A percentile compares a stretch with the other conserved stretches of the same genome.
Conservation (phyloP, 176 grass and related monocot genomes). For the Avena insularis region DNA sequence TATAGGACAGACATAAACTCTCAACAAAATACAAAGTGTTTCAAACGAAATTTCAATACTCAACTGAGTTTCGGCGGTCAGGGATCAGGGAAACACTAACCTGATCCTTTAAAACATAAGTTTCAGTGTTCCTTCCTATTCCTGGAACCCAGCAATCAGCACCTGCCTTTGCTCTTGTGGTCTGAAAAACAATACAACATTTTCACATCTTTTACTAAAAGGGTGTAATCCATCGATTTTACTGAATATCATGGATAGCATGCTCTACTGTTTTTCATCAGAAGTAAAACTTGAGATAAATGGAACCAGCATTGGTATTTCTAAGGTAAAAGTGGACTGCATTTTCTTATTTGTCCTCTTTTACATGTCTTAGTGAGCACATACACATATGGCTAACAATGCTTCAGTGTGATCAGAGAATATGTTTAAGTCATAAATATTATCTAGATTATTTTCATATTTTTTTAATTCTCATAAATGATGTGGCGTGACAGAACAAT, state of each 20-base stretch:
- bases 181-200: neutral
- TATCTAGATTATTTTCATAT: neutral
- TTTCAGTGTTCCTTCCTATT: slow-evolving; percentile 65
- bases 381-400: neutral
- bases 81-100: slow-evolving; percentile 33
- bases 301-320: slow-evolving; percentile 69
- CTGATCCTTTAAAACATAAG: slow-evolving; percentile 76
- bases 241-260: slow-evolving; percentile 82
- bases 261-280: slow-evolving; percentile 69
- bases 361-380: neutral
- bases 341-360: slow-evolving; percentile 29
- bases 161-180: neutral
- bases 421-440: neutral
- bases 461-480: slow-evolving; percentile 11
- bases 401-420: neutral
- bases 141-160: slow-evolving; percentile 48
- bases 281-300: slow-evolving; percentile 83
- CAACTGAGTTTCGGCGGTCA: neutral
- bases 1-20: neutral
- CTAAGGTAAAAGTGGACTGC: slow-evolving; percentile 48
- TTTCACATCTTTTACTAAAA: neutral
- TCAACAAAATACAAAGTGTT: neutral
- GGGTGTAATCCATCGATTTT: neutral
- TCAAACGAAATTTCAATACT: neutral
- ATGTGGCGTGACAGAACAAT: neutral